Conservation (phyloP, 768 basidiomycete species). For the Pleurotus sapidus region DNA sequence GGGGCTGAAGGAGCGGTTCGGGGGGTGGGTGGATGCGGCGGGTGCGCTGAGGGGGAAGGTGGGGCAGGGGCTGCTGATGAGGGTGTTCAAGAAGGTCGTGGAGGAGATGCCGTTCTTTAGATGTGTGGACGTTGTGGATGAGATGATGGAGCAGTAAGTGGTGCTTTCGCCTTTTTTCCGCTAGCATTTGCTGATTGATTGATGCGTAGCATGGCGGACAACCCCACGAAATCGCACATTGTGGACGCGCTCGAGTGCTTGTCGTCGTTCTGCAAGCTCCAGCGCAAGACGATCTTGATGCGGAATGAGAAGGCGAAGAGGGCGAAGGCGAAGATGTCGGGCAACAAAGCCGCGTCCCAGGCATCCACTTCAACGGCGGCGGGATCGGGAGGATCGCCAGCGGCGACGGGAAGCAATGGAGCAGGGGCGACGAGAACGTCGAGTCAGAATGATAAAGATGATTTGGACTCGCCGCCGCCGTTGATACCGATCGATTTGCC, state of each 20-base stretch:
- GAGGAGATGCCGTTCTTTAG: conserved; percentile 58
- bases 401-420: too few species aligned
- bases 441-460: neutral
- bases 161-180: neutral
- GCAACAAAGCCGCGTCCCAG: neutral
- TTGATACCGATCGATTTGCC: neutral
- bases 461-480: neutral
- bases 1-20: conserved; percentile 43
- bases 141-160: conserved; percentile 52
- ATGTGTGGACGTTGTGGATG: conserved; percentile 47
- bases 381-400: too few species aligned
- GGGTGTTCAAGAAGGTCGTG: conserved; percentile 41
- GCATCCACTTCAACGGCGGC: neutral
- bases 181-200: neutral
- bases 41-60: conserved; percentile 29
- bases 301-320: neutral
- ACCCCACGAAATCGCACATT: conserved; percentile 51
- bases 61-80: conserved; percentile 30
- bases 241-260: conserved; percentile 49
- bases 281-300: conserved; percentile 36
- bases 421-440: neutral
- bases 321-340: neutral
- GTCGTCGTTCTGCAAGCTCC: conserved; percentile 45
- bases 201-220: conserved; percentile 44
- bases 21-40: conserved; percentile 51